Evolutionary conservation across 2,329 filamentous ascomycete genomes (phyloP), one percentile per base, ranked within the genome.

Genomic region (Davidsoniella australis): DNA sequence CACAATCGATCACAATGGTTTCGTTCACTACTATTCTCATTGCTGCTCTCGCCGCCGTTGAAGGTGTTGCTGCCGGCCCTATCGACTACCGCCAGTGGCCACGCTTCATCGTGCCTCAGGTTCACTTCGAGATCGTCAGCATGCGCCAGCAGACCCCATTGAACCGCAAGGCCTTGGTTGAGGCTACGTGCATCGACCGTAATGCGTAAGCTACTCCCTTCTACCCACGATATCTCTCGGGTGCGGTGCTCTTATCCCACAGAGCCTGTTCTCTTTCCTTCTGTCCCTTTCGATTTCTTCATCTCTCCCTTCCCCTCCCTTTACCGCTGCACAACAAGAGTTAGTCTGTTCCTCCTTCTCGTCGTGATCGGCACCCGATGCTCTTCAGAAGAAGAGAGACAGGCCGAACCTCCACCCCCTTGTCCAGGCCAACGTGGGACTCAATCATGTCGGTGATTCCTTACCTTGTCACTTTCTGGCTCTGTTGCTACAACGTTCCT

Each of bases 81-180:
- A 57, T 59, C n/a, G 59, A 60, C 38, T 49, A 55, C 38, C 55
- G 56, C 41, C 56, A 55, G 54, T 63, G 61, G 55, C 64, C 63
- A 4, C 61, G 60, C 33, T 65, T 65, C 51, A 59, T 61, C 5
- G 64, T 68, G 26, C 61, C 61, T 4, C 63, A 65, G 49, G 63
- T 67, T 45, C 64, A 71, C 55, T 61, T 68, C 48, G 66, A 71
- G 57, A 64, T 68, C 53, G 62, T 71, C 24, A 58, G 59, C 26
- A 58, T 68, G 51, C 63, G 68, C 20, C 62, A 64, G 39, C 59
- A 61, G 23, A 64, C 58, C 2, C 55, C 58, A 5, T 57, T 69
- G 39, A 66, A 69, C 57, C 63, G 64, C 18, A 58, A 61, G n/a
- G 63, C 66, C 1, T 63, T 69, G 36, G 60, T 58, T 3, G 62